phyloP scores from a whole-genome alignment of 805 yeast genomes.

The Spathaspora passalidarum region DNA sequence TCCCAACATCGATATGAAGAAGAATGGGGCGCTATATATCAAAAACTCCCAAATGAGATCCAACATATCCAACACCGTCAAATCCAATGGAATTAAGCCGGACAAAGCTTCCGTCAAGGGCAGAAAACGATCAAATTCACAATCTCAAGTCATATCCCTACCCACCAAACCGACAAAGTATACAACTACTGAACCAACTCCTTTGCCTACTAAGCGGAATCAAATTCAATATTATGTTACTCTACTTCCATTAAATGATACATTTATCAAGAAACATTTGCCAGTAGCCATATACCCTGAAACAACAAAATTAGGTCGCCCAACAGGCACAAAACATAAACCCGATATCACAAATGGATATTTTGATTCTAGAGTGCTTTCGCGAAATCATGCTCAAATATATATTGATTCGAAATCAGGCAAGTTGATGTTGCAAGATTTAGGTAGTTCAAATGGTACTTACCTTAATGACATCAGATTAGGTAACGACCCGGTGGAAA shows the following conservation, averaged over 20 bases:
- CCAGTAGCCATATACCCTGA: conserved; percentile 81
- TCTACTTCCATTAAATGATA: conserved; percentile 71
- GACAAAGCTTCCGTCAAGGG: neutral
- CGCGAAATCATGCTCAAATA: conserved; percentile 91
- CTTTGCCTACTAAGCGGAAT: conserved; percentile 15
- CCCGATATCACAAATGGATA: conserved; percentile 79
- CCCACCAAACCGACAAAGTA: conserved; percentile 16
- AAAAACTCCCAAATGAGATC: neutral
- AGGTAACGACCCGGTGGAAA: conserved; percentile 55
- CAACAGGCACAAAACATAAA: conserved; percentile 61
- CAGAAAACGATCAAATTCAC: conserved; percentile 39
- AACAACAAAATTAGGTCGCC: conserved; percentile 84
- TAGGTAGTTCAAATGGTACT: conserved; percentile 93
- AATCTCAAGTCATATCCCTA: conserved; percentile 33
- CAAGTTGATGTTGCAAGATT: conserved; percentile 73
- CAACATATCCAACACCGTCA: neutral
- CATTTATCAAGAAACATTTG: conserved; percentile 77
- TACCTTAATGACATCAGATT: conserved; percentile 78
- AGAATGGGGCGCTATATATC: conserved; percentile 1
- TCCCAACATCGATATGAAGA: conserved; percentile 5
- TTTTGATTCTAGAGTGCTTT: conserved; percentile 89
- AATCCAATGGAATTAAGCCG: conserved; percentile 4
- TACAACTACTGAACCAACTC: conserved; percentile 9
- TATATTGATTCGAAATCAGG: conserved; percentile 66
- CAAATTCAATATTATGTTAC: conserved; percentile 57